Evolutionary conservation across 306 rosid genomes (phyloP).

Genomic region (Amphicarpaea edgeworthii): DNA sequence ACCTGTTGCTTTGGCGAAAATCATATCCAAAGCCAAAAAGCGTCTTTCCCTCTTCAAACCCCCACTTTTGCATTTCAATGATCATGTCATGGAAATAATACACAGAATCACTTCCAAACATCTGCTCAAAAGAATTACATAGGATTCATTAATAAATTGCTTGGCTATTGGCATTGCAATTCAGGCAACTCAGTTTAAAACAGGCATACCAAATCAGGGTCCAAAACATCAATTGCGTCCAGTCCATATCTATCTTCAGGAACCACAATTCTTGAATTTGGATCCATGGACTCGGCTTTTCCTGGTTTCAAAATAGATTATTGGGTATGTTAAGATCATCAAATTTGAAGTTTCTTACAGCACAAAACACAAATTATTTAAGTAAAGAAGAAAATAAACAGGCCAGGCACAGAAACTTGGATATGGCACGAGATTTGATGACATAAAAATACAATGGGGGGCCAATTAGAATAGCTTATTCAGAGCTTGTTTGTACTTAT

Average conservation of each 20-base stretch:
- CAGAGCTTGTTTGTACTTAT: not conserved
- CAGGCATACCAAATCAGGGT: constrained; percentile 87
- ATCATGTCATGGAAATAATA: constrained; percentile 95
- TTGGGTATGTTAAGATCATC: not conserved
- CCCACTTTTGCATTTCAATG: constrained; percentile 87
- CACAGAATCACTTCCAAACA: constrained; percentile 80
- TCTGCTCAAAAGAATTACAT: constrained; percentile 56
- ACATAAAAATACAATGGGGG: not conserved
- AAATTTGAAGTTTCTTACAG: not conserved
- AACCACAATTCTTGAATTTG: constrained; percentile 65
- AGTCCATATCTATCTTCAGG: constrained; percentile 95
- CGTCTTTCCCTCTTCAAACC: constrained; percentile 87
- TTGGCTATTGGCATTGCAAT: not conserved
- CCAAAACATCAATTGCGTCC: constrained; percentile 81
- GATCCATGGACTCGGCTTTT: constrained; percentile 70
- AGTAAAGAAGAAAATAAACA: not conserved
- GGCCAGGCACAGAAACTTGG: not conserved
- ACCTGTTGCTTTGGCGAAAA: constrained; percentile 99
- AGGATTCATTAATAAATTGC: constrained; percentile 36
- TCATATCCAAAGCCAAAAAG: constrained; percentile 99
- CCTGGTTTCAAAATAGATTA: constrained; percentile 61
- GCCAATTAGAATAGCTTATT: not conserved
- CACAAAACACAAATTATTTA: not conserved
- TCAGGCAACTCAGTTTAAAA: constrained; percentile 12
- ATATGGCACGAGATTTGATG: not conserved